Percentiles rank a stretch among this genome's conserved stretches.
Conservation (phyloP, 2,329 filamentous ascomycete genomes). For the Pseudogymnoascus sp. region DNA sequence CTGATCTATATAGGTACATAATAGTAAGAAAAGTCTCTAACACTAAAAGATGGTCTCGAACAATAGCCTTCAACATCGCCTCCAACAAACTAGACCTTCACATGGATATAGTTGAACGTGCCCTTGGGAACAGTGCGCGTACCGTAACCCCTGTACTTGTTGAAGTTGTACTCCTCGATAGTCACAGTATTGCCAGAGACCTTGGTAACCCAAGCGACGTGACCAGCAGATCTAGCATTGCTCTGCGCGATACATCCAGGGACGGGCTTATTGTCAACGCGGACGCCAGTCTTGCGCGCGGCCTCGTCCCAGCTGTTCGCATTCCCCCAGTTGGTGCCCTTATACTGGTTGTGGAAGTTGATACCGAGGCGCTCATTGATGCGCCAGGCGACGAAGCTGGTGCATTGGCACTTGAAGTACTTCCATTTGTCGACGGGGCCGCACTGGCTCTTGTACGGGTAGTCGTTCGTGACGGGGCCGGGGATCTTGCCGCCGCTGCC, state of each 20-base stretch:
- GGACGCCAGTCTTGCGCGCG: conserved; percentile 1
- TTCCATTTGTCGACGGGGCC: conserved; percentile 5
- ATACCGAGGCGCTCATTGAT: conserved; percentile 12
- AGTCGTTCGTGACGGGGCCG: neutral
- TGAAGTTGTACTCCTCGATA: conserved; percentile 13
- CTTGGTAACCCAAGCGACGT: conserved; percentile 10
- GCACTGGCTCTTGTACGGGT: neutral
- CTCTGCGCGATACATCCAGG: conserved; percentile 13
- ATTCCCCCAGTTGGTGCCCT: conserved; percentile 5
- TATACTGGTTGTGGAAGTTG: conserved; percentile 10
- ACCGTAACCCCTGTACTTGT: neutral
- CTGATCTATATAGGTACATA: neutral
- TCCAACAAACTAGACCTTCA: neutral
- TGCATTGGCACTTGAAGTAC: conserved; percentile 14
- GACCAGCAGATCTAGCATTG: conserved; percentile 10
- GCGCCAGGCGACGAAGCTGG: conserved; percentile 12
- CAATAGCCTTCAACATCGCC: neutral
- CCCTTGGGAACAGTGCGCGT: conserved; percentile 9
- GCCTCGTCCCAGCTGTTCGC: neutral
- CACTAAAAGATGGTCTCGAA: neutral
- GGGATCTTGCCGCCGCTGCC: neutral
- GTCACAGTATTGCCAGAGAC: conserved; percentile 9
- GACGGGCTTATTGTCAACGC: conserved; percentile 11
- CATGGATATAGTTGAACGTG: conserved; percentile 12
- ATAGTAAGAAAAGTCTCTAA: neutral